These are phyloP conservation scores for Morella rubra DNA, from an alignment of 306 rosid species.

Conservation along the genomic window DNA sequence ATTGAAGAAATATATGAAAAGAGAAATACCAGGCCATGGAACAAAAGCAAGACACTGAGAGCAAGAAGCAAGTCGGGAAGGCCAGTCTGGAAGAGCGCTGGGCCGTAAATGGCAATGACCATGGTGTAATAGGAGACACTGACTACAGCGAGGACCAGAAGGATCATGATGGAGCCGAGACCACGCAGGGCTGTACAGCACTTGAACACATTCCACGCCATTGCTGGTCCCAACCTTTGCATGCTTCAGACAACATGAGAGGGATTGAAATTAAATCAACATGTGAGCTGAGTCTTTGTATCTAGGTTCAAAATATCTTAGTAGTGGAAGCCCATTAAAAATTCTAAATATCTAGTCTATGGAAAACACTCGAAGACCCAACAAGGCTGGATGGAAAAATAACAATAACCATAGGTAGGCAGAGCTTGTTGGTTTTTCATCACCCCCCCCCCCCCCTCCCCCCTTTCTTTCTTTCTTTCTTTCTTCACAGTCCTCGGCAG, in stretches of 20 bases:
- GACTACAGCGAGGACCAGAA: conserved; percentile 49
- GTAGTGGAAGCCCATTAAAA: no score
- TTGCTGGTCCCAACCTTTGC: conserved; percentile 28
- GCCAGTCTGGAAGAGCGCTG: conserved; percentile 51
- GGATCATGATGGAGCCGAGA: conserved; percentile 64
- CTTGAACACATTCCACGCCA: conserved; percentile 70
- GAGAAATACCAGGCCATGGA: conserved; percentile 62
- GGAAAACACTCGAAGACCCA: no score
- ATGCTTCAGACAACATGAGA: not conserved
- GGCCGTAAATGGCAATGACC: conserved; percentile 58
- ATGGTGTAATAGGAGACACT: conserved; percentile 62
- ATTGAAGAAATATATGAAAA: not conserved
- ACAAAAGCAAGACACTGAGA: conserved; percentile 45
- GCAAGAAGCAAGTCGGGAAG: conserved; percentile 34
- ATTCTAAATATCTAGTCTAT: no score
- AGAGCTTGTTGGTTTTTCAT: no score
- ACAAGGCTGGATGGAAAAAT: no score
- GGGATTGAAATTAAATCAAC: not conserved
- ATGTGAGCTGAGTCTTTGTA: not conserved
- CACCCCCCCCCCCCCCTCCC: no score
- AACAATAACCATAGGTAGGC: no score
- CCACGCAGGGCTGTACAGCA: conserved; percentile 58
- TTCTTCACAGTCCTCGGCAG: no score
- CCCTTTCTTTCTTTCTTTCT: no score
- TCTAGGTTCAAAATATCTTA: not conserved